A percentile compares a stretch with the other conserved stretches of the same genome.
Conservation (phyloP, 2,329 filamentous ascomycete genomes). For the Hysterium pulicare region DNA sequence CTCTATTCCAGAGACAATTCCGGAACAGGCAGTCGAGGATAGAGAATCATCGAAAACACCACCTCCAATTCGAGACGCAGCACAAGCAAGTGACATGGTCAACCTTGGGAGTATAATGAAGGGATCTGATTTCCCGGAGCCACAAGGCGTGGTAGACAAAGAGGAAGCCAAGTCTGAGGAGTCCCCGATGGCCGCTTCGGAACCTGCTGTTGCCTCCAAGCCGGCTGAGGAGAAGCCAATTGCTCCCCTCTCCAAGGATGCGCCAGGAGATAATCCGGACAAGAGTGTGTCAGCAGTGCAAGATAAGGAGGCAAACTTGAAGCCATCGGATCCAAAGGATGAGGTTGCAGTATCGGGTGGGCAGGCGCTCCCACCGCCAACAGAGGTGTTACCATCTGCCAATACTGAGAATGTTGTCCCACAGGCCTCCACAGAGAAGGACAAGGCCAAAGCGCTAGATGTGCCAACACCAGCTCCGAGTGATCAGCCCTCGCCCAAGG, state of each 20-base stretch:
- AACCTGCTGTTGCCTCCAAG: neutral
- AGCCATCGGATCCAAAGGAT: slow-evolving; percentile 39
- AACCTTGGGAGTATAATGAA: slow-evolving; percentile 35
- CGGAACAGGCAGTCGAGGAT: slow-evolving; percentile 42
- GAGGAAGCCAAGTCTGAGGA: slow-evolving; percentile 3
- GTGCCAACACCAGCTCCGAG: slow-evolving; percentile 1
- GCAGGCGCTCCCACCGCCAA: slow-evolving; percentile 32
- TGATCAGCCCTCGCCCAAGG: slow-evolving; percentile 10
- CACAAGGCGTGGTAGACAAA: slow-evolving; percentile 1
- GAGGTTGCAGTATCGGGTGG: slow-evolving; percentile 37
- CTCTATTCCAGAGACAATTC: slow-evolving; percentile 37
- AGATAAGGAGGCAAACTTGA: slow-evolving; percentile 39
- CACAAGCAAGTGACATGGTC: slow-evolving; percentile 21
- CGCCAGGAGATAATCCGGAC: slow-evolving; percentile 41
- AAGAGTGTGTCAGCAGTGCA: slow-evolving; percentile 42
- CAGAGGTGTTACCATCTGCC: slow-evolving; percentile 18
- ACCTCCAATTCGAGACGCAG: slow-evolving; percentile 25
- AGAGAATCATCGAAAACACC: slow-evolving; percentile 35
- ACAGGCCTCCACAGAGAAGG: slow-evolving; percentile 1
- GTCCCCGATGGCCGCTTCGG: slow-evolving; percentile 3
- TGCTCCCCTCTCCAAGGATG: slow-evolving; percentile 15
- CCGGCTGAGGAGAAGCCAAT: slow-evolving; percentile 6
- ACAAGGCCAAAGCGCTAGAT: slow-evolving; percentile 10
- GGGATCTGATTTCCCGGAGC: slow-evolving; percentile 33
- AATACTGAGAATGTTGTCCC: slow-evolving; percentile 7